Percentiles rank a stretch among this genome's conserved stretches.
These are phyloP conservation scores for Persicaria maculosa DNA, from an alignment of 148 eudicot genomes.

Conservation along the genomic window DNA sequence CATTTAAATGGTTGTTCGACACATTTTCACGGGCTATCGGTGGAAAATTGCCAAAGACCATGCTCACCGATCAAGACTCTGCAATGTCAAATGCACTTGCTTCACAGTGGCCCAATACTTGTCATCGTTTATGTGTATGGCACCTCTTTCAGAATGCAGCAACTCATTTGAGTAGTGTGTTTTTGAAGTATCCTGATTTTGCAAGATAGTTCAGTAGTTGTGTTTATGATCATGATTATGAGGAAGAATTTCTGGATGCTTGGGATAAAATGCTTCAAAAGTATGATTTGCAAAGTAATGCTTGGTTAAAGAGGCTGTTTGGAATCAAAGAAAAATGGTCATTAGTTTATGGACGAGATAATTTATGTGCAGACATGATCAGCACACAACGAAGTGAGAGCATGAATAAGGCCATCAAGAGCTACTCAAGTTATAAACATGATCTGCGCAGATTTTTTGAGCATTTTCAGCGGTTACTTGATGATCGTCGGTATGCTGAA, in stretches of 20 bases:
- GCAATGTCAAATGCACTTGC: slow-evolving; percentile 42
- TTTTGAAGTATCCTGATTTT: slow-evolving; percentile 18
- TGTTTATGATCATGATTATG: no score
- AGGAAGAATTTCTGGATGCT: no score
- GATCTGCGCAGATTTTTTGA: no score
- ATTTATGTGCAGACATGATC: no score
- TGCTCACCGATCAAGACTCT: slow-evolving; percentile 56
- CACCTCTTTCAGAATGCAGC: slow-evolving; percentile 59
- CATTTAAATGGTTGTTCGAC: slow-evolving; percentile 59
- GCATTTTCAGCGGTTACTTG: slow-evolving; percentile 13
- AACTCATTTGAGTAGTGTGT: slow-evolving; percentile 62
- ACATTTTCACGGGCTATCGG: slow-evolving; percentile 48
- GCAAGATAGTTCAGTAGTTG: slow-evolving; percentile 12
- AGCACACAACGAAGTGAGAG: no score
- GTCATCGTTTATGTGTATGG: slow-evolving; percentile 53
- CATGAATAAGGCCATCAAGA: no score
- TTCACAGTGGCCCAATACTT: slow-evolving; percentile 48
- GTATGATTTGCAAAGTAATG: no score
- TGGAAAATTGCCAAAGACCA: slow-evolving; percentile 48
- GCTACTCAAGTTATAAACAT: no score
- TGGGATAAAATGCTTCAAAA: no score
- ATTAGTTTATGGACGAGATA: no score
- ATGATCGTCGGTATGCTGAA: slow-evolving; percentile 65
- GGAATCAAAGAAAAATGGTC: no score
- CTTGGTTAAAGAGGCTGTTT: no score